Evolutionary conservation across 148 eudicot genomes (phyloP).

Genomic region (Heliamphora exappendiculata): DNA sequence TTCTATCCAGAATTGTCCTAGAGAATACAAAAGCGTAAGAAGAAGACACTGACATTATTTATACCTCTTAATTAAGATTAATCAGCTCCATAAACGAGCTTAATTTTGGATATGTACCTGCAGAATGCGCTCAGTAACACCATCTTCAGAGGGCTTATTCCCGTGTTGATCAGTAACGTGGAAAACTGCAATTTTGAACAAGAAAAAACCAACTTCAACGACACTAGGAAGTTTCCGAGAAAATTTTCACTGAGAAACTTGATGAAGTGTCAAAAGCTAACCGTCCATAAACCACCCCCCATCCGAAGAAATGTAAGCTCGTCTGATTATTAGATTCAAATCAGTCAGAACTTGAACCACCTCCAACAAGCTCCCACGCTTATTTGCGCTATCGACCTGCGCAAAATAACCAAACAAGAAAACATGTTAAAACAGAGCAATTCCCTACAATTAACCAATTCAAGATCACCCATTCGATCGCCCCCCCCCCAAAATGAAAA

Average conservation of each 20-base stretch:
- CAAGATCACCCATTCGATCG: neutral
- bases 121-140: slow-evolving; percentile 65
- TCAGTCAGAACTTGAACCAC: slow-evolving; percentile 63
- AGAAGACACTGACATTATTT: neutral
- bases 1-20: neutral
- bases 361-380: slow-evolving; percentile 58
- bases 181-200: slow-evolving; percentile 35
- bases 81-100: neutral
- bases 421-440: neutral
- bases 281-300: slow-evolving; percentile 80
- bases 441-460: neutral
- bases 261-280: slow-evolving; percentile 14
- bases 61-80: neutral
- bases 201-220: slow-evolving; percentile 3
- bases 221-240: neutral
- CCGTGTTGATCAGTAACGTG: slow-evolving; percentile 77
- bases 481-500: too few relatives aligned
- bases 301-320: slow-evolving; percentile 66
- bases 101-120: slow-evolving; percentile 41
- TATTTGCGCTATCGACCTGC: slow-evolving; percentile 67
- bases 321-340: slow-evolving; percentile 38
- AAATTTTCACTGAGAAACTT: neutral
- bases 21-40: neutral
- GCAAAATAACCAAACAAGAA: neutral
- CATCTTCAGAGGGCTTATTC: slow-evolving; percentile 58